These are phyloP conservation scores for Ogataea haglerorum DNA, from an alignment of 805 yeast species.

Conservation along the genomic window DNA sequence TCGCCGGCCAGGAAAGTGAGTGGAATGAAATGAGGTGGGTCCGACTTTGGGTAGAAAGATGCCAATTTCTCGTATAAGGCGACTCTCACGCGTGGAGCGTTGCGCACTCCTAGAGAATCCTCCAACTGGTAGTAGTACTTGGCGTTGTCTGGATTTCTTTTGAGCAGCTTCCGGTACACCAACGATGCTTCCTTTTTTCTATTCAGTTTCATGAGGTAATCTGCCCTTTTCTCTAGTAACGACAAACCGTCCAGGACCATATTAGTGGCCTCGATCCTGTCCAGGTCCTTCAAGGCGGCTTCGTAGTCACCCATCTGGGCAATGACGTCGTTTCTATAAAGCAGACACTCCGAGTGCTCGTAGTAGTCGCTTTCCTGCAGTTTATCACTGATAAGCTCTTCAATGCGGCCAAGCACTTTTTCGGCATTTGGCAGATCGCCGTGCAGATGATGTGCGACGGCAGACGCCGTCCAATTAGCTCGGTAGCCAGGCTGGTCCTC, in stretches of 20 bases:
- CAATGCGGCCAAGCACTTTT: constrained; percentile 69
- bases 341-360: constrained; percentile 77
- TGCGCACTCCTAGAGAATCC: constrained; percentile 50
- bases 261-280: constrained; percentile 47
- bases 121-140: constrained; percentile 68
- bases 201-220: constrained; percentile 56
- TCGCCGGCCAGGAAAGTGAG: constrained; percentile 64
- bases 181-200: constrained; percentile 60
- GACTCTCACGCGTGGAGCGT: constrained; percentile 48
- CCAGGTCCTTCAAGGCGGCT: constrained; percentile 60
- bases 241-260: constrained; percentile 55
- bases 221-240: constrained; percentile 64
- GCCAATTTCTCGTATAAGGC: constrained; percentile 64
- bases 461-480: constrained; percentile 87
- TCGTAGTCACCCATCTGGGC: constrained; percentile 59
- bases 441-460: constrained; percentile 78
- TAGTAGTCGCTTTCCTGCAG: constrained; percentile 61
- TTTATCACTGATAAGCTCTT: constrained; percentile 66
- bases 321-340: constrained; percentile 69
- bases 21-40: constrained; percentile 76
- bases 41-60: constrained; percentile 75
- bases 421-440: constrained; percentile 67
- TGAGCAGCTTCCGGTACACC: constrained; percentile 63
- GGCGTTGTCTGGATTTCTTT: constrained; percentile 81
- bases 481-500: constrained; percentile 77